Percentiles rank a stretch among this genome's conserved stretches.
These are phyloP conservation scores for Plasmopara halstedii DNA, from an alignment of 352 stramenopile species.

Conservation along the genomic window DNA sequence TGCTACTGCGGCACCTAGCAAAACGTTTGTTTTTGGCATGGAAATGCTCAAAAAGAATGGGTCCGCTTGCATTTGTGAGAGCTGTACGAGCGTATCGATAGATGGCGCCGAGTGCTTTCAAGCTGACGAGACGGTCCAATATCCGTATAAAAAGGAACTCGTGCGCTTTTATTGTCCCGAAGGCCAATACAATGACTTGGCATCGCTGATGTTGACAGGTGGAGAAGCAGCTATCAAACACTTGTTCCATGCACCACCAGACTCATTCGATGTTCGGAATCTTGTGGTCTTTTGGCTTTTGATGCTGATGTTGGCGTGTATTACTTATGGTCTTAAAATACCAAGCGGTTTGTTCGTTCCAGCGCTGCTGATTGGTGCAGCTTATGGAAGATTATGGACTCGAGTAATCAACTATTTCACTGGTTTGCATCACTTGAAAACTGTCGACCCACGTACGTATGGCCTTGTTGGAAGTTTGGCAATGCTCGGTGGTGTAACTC, in stretches of 20 bases:
- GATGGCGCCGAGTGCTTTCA: constrained; percentile 54
- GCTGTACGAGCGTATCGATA: constrained; percentile 37
- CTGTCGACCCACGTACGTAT: constrained; percentile 87
- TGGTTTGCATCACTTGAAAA: constrained; percentile 39
- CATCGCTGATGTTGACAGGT: constrained; percentile 92
- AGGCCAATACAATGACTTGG: constrained; percentile 97
- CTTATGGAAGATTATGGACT: constrained; percentile 89
- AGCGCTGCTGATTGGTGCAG: constrained; percentile 90
- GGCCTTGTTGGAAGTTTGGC: constrained; percentile 93
- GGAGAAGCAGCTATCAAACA: constrained; percentile 92
- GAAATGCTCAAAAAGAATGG: constrained; percentile 55
- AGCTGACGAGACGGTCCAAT: constrained; percentile 58
- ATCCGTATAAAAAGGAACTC: constrained; percentile 83
- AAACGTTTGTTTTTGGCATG: constrained; percentile 66
- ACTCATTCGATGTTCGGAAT: constrained; percentile 68
- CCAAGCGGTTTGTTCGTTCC: constrained; percentile 96
- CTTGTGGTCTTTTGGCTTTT: constrained; percentile 68
- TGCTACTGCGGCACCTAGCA: constrained; percentile 22
- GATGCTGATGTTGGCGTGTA: constrained; percentile 75
- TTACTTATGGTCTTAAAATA: constrained; percentile 95
- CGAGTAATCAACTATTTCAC: constrained; percentile 82
- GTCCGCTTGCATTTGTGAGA: constrained; percentile 69
- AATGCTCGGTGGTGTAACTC: constrained; percentile 94
- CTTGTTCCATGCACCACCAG: constrained; percentile 89
- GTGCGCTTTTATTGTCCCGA: constrained; percentile 92